A percentile compares a stretch with the other conserved stretches of the same genome.
These are phyloP conservation scores for Plasmodium gaboni DNA, from an alignment of 169 alveolate genomes.

Conservation along the genomic window DNA sequence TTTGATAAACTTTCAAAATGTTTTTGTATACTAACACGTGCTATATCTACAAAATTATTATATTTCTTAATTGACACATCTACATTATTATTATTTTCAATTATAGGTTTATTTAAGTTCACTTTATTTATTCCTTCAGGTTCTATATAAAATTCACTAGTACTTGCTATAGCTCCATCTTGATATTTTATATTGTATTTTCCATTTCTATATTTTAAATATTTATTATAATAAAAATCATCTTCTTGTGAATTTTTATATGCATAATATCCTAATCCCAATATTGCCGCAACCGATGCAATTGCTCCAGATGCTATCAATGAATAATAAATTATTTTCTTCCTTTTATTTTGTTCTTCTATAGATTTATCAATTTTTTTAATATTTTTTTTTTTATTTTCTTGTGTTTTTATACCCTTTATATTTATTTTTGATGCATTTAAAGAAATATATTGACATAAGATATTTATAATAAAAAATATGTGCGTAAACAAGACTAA, in stretches of 20 bases:
- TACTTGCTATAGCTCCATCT: slow-evolving; percentile 36
- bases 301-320: slow-evolving; percentile 21
- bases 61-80: slow-evolving; percentile 37
- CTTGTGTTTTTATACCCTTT: not conserved
- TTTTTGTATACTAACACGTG: slow-evolving; percentile 6
- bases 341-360: slow-evolving; percentile 4
- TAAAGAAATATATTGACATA: not conserved
- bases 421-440: no score
- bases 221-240: not conserved
- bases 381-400: not conserved
- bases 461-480: not conserved
- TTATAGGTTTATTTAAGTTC: slow-evolving; percentile 20
- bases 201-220: not conserved
- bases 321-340: slow-evolving; percentile 17
- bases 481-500: no score
- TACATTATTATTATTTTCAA: slow-evolving; percentile 31
- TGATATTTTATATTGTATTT: slow-evolving; percentile 12
- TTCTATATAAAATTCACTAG: slow-evolving; percentile 32
- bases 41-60: slow-evolving; percentile 52
- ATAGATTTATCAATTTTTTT: slow-evolving; percentile 14
- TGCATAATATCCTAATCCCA: slow-evolving; percentile 40
- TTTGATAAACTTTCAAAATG: slow-evolving; percentile 20
- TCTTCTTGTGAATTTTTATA: not conserved
- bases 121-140: slow-evolving; percentile 62
- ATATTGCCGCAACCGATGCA: slow-evolving; percentile 9